phyloP scores from a whole-genome alignment of 352 stramenopile species.

The Pythium myriotylum region DNA sequence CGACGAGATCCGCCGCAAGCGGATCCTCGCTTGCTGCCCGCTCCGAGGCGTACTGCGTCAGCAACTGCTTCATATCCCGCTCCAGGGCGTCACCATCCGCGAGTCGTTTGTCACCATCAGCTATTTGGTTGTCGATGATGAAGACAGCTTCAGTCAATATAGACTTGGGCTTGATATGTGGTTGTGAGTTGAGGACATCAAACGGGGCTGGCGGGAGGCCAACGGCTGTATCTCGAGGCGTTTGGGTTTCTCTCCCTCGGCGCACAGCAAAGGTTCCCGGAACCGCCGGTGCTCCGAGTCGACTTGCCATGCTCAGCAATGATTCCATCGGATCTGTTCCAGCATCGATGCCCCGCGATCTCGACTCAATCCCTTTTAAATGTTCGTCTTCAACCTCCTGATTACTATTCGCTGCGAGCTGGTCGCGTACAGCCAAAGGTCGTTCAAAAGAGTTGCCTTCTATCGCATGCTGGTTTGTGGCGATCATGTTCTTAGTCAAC shows the following conservation, averaged over 20 bases:
- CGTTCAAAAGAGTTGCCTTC: neutral
- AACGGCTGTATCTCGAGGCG: constrained; percentile 15
- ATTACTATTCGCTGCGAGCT: constrained; percentile 5
- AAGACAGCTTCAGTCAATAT: neutral
- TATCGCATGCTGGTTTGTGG: neutral
- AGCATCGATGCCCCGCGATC: constrained; percentile 35
- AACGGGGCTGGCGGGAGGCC: constrained; percentile 40
- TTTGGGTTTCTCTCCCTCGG: constrained; percentile 59
- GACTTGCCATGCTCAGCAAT: constrained; percentile 31
- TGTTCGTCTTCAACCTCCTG: neutral
- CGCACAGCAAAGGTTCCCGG: constrained; percentile 8
- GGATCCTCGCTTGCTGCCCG: constrained; percentile 14
- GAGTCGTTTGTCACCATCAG: constrained; percentile 12
- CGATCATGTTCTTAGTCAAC: neutral
- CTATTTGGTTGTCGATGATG: constrained; percentile 12
- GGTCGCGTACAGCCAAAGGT: too few species aligned
- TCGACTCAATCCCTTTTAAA: neutral
- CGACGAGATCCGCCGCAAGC: neutral
- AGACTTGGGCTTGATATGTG: constrained; percentile 11
- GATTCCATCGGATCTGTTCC: constrained; percentile 64
- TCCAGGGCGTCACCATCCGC: constrained; percentile 40
- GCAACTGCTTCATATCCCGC: constrained; percentile 61
- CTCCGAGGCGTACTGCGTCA: constrained; percentile 35
- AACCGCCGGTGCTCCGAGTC: neutral
- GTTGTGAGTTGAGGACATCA: constrained; percentile 13